Evolutionary conservation across 768 basidiomycete genomes (phyloP), one percentile per base, ranked within the genome.

Genomic region (Collybiopsis luxurians): DNA sequence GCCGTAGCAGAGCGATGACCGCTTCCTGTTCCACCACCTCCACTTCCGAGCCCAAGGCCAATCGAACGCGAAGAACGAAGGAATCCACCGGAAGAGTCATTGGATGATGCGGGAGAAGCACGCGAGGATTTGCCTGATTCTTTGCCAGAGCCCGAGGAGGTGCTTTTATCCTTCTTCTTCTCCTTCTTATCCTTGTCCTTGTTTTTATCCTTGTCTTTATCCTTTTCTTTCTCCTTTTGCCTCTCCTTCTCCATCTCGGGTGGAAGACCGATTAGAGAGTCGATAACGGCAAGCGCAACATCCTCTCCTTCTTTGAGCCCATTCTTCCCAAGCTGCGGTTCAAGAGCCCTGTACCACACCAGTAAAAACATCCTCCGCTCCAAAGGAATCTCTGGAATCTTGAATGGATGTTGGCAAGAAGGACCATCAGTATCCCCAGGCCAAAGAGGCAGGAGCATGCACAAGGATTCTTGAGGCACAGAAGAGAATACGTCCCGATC

Each of bases 401-500:
- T 44, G 57, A 64, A 73, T 19, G 68, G 71, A 52, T 64, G 58
- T 10, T 55, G 36, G 2, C 23, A 12, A 24, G 50, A 34, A 21
- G 50, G 50, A 26, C 21, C 48, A 67, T 89, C 89, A 1, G 83
- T 89, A 61, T 89, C 86, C 17, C 85, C 81, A 9, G 87, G 84
- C 90, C 90, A 93, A n/a, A 93, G 75, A 15, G 91, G 91, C 17
- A 93, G 75, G 24, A 92, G 78, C 91, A 93, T 92, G 67, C 87
- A 90, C 51, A 92, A 73, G 23, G 83, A 82, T 13, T 92, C 89
- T 4, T 79, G 70, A 0, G 87, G 86, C 36, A 92, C 76, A 31
- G 82, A 59, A 88, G 74, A 57, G 81, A 77, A 69, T 12, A 4
- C 65, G 58, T 50, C 56, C 19, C 27, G 6, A 39, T 27, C 49